These are phyloP conservation scores for Davidsoniella eucalypti DNA, from an alignment of 2,329 filamentous ascomycete species.

Conservation along the genomic window DNA sequence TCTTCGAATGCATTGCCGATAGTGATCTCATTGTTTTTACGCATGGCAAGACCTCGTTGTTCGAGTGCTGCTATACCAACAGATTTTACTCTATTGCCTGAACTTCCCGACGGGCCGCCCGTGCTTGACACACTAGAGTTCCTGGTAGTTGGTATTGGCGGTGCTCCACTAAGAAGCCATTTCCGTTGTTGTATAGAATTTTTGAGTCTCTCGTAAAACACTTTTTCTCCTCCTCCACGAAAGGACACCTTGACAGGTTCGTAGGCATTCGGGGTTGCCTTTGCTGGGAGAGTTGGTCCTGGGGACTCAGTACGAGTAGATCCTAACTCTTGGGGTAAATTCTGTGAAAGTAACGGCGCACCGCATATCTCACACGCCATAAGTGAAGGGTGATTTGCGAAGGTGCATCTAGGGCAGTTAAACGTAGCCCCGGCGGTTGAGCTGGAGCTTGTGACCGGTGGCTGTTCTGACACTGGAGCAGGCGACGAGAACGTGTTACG, in stretches of 20 bases:
- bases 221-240: constrained; percentile 70
- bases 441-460: neutral
- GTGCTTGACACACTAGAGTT: constrained; percentile 17
- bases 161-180: constrained; percentile 83
- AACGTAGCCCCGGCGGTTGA: constrained; percentile 21
- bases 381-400: constrained; percentile 79
- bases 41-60: constrained; percentile 63
- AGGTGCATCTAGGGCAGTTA: constrained; percentile 78
- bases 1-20: constrained; percentile 94
- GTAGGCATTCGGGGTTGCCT: constrained; percentile 32
- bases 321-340: constrained; percentile 22
- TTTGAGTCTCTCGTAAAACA: constrained; percentile 80
- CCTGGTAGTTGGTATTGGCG: constrained; percentile 56
- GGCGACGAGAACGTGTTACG: constrained; percentile 18
- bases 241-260: constrained; percentile 88
- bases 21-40: constrained; percentile 82
- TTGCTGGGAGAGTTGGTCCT: constrained; percentile 44
- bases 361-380: constrained; percentile 82
- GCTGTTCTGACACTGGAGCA: neutral
- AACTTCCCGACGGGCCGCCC: neutral
- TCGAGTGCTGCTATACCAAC: constrained; percentile 89
- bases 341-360: constrained; percentile 48
- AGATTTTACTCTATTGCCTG: constrained; percentile 30
- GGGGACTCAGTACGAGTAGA: constrained; percentile 53
- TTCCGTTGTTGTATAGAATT: constrained; percentile 80